Evolutionary conservation across 768 basidiomycete species (phyloP).

Genomic region (Tephrocybe sp.): DNA sequence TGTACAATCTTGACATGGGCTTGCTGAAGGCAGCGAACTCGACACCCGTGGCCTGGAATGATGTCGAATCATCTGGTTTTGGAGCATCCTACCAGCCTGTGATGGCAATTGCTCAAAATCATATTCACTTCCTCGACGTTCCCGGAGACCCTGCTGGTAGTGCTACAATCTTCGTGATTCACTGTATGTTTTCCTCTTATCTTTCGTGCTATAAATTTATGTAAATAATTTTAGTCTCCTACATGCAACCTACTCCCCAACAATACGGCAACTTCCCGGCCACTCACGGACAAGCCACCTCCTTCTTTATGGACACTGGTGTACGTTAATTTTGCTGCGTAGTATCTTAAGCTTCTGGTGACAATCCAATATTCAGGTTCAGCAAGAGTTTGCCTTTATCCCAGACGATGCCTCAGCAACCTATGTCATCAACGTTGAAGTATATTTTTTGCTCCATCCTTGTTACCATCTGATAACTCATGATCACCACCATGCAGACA

Average conservation of each 20-base stretch:
- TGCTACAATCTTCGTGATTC: slow-evolving; percentile 82
- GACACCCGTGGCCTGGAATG: slow-evolving; percentile 59
- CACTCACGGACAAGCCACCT: slow-evolving; percentile 63
- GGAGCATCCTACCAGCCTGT: slow-evolving; percentile 60
- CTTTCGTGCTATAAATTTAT: neutral
- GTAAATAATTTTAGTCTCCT: slow-evolving; percentile 50
- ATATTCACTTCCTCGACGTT: slow-evolving; percentile 78
- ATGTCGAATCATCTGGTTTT: slow-evolving; percentile 56
- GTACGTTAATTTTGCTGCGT: slow-evolving; percentile 40
- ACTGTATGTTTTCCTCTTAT: slow-evolving; percentile 51
- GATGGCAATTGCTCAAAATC: slow-evolving; percentile 84
- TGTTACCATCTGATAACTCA: neutral
- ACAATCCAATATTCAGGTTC: slow-evolving; percentile 38
- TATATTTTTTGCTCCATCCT: slow-evolving; percentile 20
- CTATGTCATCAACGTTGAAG: slow-evolving; percentile 70
- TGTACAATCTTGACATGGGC: slow-evolving; percentile 73
- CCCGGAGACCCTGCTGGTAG: slow-evolving; percentile 65
- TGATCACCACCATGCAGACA: slow-evolving; percentile 31
- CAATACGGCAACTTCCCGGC: slow-evolving; percentile 68
- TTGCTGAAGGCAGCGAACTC: slow-evolving; percentile 58
- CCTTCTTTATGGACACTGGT: slow-evolving; percentile 57
- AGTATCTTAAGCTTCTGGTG: neutral
- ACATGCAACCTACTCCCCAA: slow-evolving; percentile 74
- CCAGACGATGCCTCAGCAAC: slow-evolving; percentile 70
- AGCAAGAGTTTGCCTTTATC: slow-evolving; percentile 73